Conservation (phyloP, 106 monocot genomes). For the Acanthochlamys bracteata region DNA sequence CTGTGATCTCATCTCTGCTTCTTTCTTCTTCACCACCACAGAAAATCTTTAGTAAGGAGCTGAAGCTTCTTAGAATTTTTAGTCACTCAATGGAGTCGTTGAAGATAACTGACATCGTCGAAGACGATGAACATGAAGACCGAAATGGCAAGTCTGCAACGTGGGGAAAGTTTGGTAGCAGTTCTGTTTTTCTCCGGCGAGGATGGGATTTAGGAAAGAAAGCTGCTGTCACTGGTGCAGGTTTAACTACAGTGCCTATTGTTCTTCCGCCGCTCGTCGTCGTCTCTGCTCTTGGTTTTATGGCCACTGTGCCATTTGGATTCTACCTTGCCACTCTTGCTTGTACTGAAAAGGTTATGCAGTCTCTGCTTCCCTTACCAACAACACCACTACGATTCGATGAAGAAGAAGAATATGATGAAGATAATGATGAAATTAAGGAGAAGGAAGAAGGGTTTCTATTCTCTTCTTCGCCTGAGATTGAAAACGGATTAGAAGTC, state of each 20-base stretch:
- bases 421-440: background rate
- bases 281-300: conserved; percentile 38
- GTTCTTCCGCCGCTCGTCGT: conserved; percentile 39
- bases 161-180: no score
- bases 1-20: no score
- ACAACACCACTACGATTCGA: background rate
- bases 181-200: background rate
- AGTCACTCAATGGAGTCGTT: no score
- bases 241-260: conserved; percentile 34
- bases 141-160: no score
- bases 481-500: background rate
- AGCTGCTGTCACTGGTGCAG: conserved; percentile 37
- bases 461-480: background rate
- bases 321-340: conserved; percentile 35
- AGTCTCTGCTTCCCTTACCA: conserved; percentile 23
- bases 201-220: conserved; percentile 39
- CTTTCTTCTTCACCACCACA: no score
- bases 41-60: no score
- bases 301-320: conserved; percentile 38
- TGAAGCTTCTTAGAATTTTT: no score
- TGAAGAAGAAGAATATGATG: background rate
- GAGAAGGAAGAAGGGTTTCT: background rate
- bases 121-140: no score
- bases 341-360: conserved; percentile 32
- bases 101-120: no score